Evolutionary conservation across 257 asterid species (phyloP).

Genomic region (Solanum dulcamara): DNA sequence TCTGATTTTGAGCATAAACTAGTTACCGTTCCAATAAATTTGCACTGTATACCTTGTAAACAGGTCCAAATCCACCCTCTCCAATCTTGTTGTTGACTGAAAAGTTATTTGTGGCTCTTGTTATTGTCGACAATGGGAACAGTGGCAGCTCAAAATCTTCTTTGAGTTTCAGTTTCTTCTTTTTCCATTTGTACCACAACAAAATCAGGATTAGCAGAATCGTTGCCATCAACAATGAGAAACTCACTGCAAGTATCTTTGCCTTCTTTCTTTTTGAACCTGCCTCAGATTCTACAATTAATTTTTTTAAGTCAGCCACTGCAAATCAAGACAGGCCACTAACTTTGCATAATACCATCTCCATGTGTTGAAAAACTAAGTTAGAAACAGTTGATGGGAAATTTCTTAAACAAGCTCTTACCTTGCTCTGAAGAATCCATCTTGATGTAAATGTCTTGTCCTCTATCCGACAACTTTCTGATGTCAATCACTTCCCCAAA

Average conservation of each 20-base stretch:
- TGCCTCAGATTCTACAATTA: neutral
- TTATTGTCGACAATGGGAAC: slow-evolving; percentile 8
- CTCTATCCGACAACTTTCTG: neutral
- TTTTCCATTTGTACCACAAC: neutral
- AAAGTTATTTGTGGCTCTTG: slow-evolving; percentile 14
- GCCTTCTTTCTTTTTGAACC: neutral
- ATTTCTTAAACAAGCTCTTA: neutral
- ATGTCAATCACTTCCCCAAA: slow-evolving; percentile 18
- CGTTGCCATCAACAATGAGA: neutral
- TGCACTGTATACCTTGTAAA: slow-evolving; percentile 14
- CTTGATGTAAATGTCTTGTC: slow-evolving; percentile 16
- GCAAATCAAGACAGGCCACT: neutral
- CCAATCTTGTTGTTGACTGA: slow-evolving; percentile 1
- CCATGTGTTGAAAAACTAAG: neutral
- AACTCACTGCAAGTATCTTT: neutral
- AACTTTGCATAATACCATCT: neutral
- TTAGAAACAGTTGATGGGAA: neutral
- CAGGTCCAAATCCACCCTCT: slow-evolving; percentile 26
- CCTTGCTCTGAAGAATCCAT: slow-evolving; percentile 12
- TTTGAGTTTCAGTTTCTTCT: neutral
- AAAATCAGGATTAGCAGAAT: neutral
- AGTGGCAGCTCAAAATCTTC: slow-evolving; percentile 12
- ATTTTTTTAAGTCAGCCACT: neutral
- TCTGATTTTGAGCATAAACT: neutral
- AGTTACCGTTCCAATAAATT: neutral